These are phyloP conservation scores for Colletotrichum sp. DNA, from an alignment of 2,329 filamentous ascomycete species.

Conservation along the genomic window DNA sequence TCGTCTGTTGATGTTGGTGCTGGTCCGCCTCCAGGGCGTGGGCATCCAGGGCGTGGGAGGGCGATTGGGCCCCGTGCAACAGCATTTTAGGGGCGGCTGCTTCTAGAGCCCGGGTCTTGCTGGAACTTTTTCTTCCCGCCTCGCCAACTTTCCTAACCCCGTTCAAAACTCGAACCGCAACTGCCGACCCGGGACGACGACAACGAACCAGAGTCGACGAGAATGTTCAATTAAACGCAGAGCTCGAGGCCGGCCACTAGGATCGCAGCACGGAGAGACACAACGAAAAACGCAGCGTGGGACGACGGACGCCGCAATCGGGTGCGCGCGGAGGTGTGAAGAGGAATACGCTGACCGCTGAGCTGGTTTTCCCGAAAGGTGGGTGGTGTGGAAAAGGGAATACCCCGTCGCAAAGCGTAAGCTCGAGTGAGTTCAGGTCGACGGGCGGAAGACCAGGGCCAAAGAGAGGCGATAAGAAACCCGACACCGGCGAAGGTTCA, in stretches of 20 bases:
- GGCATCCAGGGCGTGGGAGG: conserved; percentile 17
- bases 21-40: conserved; percentile 19
- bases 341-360: not conserved
- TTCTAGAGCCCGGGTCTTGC: conserved; percentile 2
- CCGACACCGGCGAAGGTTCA: not conserved
- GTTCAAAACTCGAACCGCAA: not conserved
- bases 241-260: not conserved
- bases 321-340: not conserved
- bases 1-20: conserved; percentile 23
- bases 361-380: not conserved
- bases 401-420: conserved; percentile 7
- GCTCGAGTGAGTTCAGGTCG: not conserved
- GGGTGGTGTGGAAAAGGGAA: not conserved
- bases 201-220: not conserved
- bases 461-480: not conserved
- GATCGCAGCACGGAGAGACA: conserved; percentile 6
- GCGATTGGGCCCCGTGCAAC: conserved; percentile 39
- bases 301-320: conserved; percentile 5
- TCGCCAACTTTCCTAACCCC: not conserved
- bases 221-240: conserved; percentile 7
- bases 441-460: not conserved
- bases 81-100: conserved; percentile 31
- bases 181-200: not conserved
- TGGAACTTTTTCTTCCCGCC: conserved; percentile 1
- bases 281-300: not conserved